Evolutionary conservation across 352 stramenopile species (phyloP), one percentile per base, ranked within the genome.

Genomic region (Phytophthora agathidicida): DNA sequence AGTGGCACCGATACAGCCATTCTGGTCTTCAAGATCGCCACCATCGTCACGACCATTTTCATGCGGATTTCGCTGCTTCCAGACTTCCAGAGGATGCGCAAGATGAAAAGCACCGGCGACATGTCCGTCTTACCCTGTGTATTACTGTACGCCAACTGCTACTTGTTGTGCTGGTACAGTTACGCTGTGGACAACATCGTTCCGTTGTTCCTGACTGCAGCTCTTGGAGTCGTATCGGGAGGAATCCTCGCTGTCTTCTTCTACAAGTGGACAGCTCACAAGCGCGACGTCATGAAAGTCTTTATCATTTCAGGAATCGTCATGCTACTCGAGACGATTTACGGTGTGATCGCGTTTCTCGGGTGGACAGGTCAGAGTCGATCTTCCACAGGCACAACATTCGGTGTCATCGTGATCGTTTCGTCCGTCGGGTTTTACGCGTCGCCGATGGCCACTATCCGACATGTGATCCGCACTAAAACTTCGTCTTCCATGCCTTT

Each of bases 401-500:
- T 80, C 2, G 77, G 77, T 7, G 53, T 73, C 27, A 41, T 87
- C 28, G 61, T 77, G 1, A 67, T 77, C 20, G 44, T 73, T 22
- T 59, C 66, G 32, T 70, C 63, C 6, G 43, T 77, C 6, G 59
- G 59, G 10, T 19, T 77, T 27, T 75, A 61, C 36, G 60, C 47
- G n/a, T 66, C 66, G 17, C 69, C 69, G 14, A 67, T 82, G 24
- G 64, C 67, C 14, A 77, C 65, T 8, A 75, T 79, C 23, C 19
- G 46, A 7, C 49, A 69, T 5, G 73, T 83, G 14, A 53, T 79
- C 37, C 57, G 54, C n/a, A 76, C 60, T 30, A 75, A 75, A 31
- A 78, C 68, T 11, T 65, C 68, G 20, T 61, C 70, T 1, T 86
- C 77, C 28, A 63, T 86, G 43, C 69, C 74, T 8, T 84, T 87